These are phyloP conservation scores for Trichoderma aggressivum DNA, from an alignment of 2,329 filamentous ascomycete species.

Conservation along the genomic window DNA sequence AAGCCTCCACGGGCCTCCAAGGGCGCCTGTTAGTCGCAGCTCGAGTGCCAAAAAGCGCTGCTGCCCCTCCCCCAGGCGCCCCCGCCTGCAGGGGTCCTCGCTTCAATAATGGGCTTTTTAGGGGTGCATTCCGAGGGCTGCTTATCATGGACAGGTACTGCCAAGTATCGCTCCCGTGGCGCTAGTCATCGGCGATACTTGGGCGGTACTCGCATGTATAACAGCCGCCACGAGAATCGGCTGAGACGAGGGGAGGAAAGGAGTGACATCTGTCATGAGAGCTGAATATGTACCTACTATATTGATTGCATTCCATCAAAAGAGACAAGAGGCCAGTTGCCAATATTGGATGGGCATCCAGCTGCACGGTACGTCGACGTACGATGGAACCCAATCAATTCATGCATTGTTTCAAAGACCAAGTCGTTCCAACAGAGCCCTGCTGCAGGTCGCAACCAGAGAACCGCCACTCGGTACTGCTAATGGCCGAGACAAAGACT, in stretches of 20 bases:
- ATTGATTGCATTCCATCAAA: background rate
- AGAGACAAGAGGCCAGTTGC: background rate
- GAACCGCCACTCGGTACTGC: background rate
- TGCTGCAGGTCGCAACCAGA: background rate
- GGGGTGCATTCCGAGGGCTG: background rate
- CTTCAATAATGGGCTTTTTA: background rate
- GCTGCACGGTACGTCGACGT: background rate
- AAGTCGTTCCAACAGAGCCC: background rate
- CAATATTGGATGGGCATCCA: background rate
- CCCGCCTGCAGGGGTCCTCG: slow-evolving; percentile 2
- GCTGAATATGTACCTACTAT: too few relatives aligned
- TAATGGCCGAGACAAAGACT: background rate
- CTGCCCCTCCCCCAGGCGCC: background rate
- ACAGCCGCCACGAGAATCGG: background rate
- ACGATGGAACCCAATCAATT: background rate
- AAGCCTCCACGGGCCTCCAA: background rate
- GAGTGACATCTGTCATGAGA: background rate
- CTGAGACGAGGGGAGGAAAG: background rate
- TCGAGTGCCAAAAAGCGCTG: background rate
- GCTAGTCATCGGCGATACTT: background rate
- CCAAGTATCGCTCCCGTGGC: background rate
- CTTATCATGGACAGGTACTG: background rate
- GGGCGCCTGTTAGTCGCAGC: background rate
- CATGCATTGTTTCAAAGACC: background rate
- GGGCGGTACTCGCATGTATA: background rate